Conservation (phyloP, 2,329 filamentous ascomycete species). For the Hansfordia pulvinata region DNA sequence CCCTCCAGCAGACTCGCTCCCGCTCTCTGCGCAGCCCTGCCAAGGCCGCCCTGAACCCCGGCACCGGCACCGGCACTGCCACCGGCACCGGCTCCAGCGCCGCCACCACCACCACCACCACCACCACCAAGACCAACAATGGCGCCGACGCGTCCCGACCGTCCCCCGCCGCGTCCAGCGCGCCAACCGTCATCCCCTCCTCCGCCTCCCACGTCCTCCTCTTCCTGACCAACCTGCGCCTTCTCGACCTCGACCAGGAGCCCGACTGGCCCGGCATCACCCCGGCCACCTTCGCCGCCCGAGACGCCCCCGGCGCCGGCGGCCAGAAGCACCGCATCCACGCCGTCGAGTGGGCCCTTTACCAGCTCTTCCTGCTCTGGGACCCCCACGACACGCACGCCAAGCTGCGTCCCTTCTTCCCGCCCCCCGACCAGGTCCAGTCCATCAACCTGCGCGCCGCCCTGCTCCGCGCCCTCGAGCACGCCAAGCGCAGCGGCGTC, state of each 20-base stretch:
- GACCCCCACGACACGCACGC: constrained; percentile 64
- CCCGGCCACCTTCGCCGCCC: constrained; percentile 52
- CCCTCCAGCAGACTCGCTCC: too few species aligned
- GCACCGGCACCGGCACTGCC: background rate
- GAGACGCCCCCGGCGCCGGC: constrained; percentile 49
- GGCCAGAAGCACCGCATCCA: constrained; percentile 75
- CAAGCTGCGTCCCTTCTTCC: constrained; percentile 86
- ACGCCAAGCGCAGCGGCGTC: constrained; percentile 75
- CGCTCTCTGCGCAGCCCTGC: background rate
- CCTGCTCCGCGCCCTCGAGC: constrained; percentile 67
- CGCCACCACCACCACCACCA: constrained; percentile 51
- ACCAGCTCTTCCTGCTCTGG: constrained; percentile 74
- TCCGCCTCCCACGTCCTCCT: constrained; percentile 42
- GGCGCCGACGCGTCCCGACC: background rate
- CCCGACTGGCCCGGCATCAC: constrained; percentile 73
- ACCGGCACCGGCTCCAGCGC: constrained; percentile 16
- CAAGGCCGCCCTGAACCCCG: background rate
- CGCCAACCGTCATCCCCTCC: constrained; percentile 4
- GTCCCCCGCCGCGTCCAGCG: background rate
- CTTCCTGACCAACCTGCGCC: constrained; percentile 71
- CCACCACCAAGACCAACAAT: too few species aligned
- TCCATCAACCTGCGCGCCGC: constrained; percentile 81
- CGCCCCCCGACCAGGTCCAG: constrained; percentile 77
- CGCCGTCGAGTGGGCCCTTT: constrained; percentile 82
- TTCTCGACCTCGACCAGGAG: constrained; percentile 65